Evolutionary conservation across 2,329 filamentous ascomycete genomes (phyloP).

Genomic region (Epichloe sibirici): DNA sequence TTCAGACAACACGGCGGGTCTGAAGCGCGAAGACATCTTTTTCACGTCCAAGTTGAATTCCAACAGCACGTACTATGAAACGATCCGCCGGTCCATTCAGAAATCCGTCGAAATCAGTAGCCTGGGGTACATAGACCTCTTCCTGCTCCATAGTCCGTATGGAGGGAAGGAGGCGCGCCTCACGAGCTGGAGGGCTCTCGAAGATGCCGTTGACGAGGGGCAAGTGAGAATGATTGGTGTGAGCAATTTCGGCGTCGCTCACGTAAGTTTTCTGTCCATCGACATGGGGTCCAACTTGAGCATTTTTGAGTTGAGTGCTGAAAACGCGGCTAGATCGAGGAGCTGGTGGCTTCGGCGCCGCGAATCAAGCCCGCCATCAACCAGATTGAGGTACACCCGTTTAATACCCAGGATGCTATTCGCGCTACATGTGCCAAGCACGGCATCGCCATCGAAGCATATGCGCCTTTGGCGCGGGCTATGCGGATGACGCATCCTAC

Average conservation of each 20-base stretch:
- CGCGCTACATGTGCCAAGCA: constrained; percentile 52
- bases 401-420: constrained; percentile 62
- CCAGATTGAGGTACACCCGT: constrained; percentile 73
- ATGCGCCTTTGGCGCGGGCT: constrained; percentile 63
- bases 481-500: constrained; percentile 56
- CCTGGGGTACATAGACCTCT: constrained; percentile 66
- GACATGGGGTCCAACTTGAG: too few relatives aligned
- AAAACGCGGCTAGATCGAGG: too few relatives aligned
- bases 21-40: constrained; percentile 59
- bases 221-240: too few relatives aligned
- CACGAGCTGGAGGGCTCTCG: too few relatives aligned
- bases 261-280: too few relatives aligned
- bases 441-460: constrained; percentile 62
- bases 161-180: constrained; percentile 43
- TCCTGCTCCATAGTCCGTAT: constrained; percentile 68
- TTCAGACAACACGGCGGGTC: constrained; percentile 31
- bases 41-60: constrained; percentile 69
- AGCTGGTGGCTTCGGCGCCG: too few relatives aligned
- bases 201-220: too few relatives aligned
- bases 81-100: constrained; percentile 53
- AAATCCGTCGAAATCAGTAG: constrained; percentile 51
- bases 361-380: constrained; percentile 52
- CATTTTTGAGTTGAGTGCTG: too few relatives aligned
- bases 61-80: constrained; percentile 52
- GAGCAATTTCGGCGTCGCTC: too few relatives aligned